A percentile compares a stretch with the other conserved stretches of the same genome.
Evolutionary conservation across 1,139 yeast genomes (phyloP).

Genomic region (Candida tropicalis): DNA sequence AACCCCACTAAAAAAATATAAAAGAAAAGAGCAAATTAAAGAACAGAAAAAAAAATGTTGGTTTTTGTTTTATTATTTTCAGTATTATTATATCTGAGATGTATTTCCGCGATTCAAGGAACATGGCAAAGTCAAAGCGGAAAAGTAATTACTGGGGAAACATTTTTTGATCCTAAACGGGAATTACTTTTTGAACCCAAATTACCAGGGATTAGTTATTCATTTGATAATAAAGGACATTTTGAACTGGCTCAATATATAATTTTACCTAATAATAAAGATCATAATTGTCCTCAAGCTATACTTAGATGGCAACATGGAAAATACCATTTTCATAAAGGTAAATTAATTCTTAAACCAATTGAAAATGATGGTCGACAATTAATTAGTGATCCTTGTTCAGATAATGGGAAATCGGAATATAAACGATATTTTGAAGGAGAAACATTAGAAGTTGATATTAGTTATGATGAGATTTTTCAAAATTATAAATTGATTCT

Average conservation of each 20-base stretch:
- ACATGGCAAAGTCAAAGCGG: conserved; percentile 33
- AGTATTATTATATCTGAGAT: not conserved
- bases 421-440: conserved; percentile 26
- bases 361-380: conserved; percentile 33
- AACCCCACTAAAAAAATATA: too few species aligned
- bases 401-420: conserved; percentile 22
- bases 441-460: conserved; percentile 23
- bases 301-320: conserved; percentile 37
- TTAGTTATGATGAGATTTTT: conserved; percentile 25
- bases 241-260: conserved; percentile 34
- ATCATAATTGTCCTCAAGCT: conserved; percentile 32
- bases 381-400: conserved; percentile 33
- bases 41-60: not conserved
- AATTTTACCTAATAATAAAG: conserved; percentile 25
- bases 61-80: not conserved
- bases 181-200: conserved; percentile 33
- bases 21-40: too few species aligned
- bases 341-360: conserved; percentile 24
- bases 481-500: conserved; percentile 27
- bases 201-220: conserved; percentile 35
- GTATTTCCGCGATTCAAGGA: conserved; percentile 18
- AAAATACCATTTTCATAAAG: conserved; percentile 20
- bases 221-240: conserved; percentile 32
- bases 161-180: conserved; percentile 30
- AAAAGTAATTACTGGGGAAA: conserved; percentile 32